These are phyloP conservation scores for Phytopythium delawarense DNA, from an alignment of 352 stramenopile genomes.

Conservation along the genomic window DNA sequence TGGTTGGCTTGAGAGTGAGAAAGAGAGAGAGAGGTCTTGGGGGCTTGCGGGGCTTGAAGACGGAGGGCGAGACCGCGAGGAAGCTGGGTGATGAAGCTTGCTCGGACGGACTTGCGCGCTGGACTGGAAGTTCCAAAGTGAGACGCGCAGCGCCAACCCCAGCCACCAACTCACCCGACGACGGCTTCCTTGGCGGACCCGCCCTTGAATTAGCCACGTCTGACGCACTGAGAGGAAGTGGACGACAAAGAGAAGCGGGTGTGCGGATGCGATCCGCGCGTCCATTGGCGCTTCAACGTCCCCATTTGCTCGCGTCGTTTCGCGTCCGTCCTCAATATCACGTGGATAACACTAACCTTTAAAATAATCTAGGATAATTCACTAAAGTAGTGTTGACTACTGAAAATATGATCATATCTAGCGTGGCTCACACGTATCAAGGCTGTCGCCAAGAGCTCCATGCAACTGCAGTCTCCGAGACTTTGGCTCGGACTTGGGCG, in stretches of 20 bases:
- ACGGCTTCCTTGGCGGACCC: not conserved
- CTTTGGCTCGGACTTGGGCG: no score
- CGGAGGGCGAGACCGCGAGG: not conserved
- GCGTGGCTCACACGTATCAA: no score
- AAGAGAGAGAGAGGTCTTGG: not conserved
- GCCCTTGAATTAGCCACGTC: not conserved
- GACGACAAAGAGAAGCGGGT: not conserved
- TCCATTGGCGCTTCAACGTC: not conserved
- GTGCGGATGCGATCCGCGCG: not conserved
- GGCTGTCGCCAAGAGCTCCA: not conserved
- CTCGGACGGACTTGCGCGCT: slow-evolving; percentile 2
- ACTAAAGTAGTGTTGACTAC: not conserved
- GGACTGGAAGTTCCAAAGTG: not conserved
- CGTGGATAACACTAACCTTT: not conserved
- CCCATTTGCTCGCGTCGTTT: not conserved
- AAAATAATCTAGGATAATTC: not conserved
- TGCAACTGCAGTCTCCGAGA: not conserved
- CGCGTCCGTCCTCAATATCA: not conserved
- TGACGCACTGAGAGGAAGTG: not conserved
- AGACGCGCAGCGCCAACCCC: not conserved
- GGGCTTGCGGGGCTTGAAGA: not conserved
- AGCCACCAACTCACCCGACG: not conserved
- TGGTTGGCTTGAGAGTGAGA: slow-evolving; percentile 17
- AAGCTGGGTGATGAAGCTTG: slow-evolving; percentile 9
- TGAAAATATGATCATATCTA: not conserved